These are phyloP conservation scores for Rhizophagus clarus DNA, from an alignment of 192 early-diverging fungal genomes.

Conservation along the genomic window DNA sequence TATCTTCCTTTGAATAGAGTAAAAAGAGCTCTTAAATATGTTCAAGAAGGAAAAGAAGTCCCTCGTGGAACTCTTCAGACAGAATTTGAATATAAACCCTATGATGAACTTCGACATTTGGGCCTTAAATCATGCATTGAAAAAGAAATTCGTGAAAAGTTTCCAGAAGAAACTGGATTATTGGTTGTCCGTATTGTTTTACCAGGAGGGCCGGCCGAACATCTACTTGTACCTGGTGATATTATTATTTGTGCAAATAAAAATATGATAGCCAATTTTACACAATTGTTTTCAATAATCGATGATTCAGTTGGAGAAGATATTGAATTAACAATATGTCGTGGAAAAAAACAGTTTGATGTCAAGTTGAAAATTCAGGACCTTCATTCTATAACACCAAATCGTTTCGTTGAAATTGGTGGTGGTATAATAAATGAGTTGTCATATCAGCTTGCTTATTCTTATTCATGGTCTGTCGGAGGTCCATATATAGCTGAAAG, in stretches of 20 bases:
- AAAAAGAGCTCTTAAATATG: conserved; percentile 60
- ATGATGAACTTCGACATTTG: conserved; percentile 70
- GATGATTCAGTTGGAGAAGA: conserved; percentile 61
- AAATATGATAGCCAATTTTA: conserved; percentile 70
- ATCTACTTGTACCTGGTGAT: conserved; percentile 67
- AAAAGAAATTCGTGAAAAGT: conserved; percentile 57
- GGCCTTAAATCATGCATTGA: conserved; percentile 70
- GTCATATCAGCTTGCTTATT: conserved; percentile 75
- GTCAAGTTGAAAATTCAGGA: conserved; percentile 60
- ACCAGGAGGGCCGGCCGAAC: conserved; percentile 68
- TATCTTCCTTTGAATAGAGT: conserved; percentile 81
- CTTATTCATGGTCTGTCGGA: conserved; percentile 65
- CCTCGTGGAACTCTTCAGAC: conserved; percentile 77
- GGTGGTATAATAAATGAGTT: conserved; percentile 77
- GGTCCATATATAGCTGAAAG: conserved; percentile 81
- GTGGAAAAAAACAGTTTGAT: conserved; percentile 54
- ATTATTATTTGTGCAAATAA: conserved; percentile 68
- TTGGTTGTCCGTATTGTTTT: conserved; percentile 62
- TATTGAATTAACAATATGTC: conserved; percentile 57
- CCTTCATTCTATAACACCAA: conserved; percentile 78
- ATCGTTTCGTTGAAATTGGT: conserved; percentile 83
- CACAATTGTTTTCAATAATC: conserved; percentile 61
- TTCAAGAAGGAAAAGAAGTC: conserved; percentile 59
- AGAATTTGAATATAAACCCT: conserved; percentile 68
- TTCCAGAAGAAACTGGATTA: conserved; percentile 73